Evolutionary conservation across 192 early-diverging fungal genomes (phyloP).

Genomic region (Entomortierella lignicola): DNA sequence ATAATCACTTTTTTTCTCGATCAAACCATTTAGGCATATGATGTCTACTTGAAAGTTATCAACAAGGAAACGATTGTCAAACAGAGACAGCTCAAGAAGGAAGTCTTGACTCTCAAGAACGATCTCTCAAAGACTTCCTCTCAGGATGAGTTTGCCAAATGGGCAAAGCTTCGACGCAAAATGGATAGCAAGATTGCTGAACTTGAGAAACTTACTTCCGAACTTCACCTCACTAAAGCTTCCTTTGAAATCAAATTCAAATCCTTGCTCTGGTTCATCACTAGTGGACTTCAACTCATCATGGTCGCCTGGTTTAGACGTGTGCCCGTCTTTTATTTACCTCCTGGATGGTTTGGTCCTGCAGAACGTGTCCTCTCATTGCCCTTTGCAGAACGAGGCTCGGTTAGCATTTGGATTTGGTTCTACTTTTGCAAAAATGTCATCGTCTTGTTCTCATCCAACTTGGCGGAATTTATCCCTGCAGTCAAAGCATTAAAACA

Average conservation of each 20-base stretch:
- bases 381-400: constrained; percentile 80
- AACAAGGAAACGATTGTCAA: constrained; percentile 66
- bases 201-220: constrained; percentile 71
- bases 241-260: constrained; percentile 86
- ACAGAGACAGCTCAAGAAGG: constrained; percentile 70
- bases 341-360: constrained; percentile 83
- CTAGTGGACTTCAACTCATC: constrained; percentile 71
- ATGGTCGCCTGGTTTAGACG: constrained; percentile 77
- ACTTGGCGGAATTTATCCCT: constrained; percentile 44
- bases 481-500: constrained; percentile 24
- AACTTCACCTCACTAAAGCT: constrained; percentile 73
- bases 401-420: constrained; percentile 82
- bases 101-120: constrained; percentile 70
- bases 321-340: constrained; percentile 80
- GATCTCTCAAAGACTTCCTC: constrained; percentile 77
- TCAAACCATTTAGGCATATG: constrained; percentile 60
- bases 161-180: constrained; percentile 88
- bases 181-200: constrained; percentile 79
- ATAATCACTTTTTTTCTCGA: too few relatives aligned
- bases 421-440: constrained; percentile 78
- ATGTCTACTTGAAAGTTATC: constrained; percentile 61
- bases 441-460: constrained; percentile 57
- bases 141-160: constrained; percentile 92
- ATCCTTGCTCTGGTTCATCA: constrained; percentile 68
- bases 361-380: constrained; percentile 71